Evolutionary conservation across 2,329 filamentous ascomycete genomes (phyloP).

Genomic region (Thelonectria blattea): DNA sequence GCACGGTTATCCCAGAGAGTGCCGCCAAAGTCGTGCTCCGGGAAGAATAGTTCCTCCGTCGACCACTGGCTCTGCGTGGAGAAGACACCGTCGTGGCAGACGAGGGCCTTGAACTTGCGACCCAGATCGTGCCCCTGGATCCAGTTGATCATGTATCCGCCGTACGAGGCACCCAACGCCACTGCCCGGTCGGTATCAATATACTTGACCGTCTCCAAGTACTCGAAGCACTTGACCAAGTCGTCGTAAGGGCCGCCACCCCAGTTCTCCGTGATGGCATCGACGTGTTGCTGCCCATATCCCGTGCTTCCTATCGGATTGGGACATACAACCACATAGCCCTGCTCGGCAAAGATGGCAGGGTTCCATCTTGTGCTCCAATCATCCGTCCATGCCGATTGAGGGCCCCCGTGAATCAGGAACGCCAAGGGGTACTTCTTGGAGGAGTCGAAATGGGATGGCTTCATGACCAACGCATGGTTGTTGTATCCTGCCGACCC

Average conservation of each 20-base stretch:
- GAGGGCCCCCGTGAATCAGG: conserved; percentile 83
- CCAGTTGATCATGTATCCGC: conserved; percentile 86
- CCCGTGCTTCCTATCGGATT: conserved; percentile 86
- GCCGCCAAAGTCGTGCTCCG: conserved; percentile 70
- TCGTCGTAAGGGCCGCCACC: conserved; percentile 85
- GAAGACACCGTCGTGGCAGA: conserved; percentile 88
- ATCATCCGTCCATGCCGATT: conserved; percentile 74
- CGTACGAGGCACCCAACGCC: conserved; percentile 76
- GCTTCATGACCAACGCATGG: conserved; percentile 72
- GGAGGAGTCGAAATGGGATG: conserved; percentile 67
- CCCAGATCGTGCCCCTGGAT: conserved; percentile 87
- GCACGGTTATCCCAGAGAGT: conserved; percentile 66
- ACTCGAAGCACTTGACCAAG: conserved; percentile 77
- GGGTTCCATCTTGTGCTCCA: conserved; percentile 90
- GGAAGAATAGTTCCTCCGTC: conserved; percentile 74
- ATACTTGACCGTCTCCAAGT: conserved; percentile 69
- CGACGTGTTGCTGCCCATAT: conserved; percentile 78
- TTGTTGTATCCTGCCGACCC: conserved; percentile 69
- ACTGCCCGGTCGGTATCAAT: conserved; percentile 74
- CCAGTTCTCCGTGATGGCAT: conserved; percentile 83
- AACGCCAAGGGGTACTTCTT: conserved; percentile 82
- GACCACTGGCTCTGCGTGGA: conserved; percentile 70
- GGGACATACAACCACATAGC: conserved; percentile 80
- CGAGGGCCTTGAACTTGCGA: conserved; percentile 83
- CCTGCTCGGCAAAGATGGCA: conserved; percentile 84